phyloP scores from a whole-genome alignment of 116 monocot genomes.

The Papilionanthe hybrid region DNA sequence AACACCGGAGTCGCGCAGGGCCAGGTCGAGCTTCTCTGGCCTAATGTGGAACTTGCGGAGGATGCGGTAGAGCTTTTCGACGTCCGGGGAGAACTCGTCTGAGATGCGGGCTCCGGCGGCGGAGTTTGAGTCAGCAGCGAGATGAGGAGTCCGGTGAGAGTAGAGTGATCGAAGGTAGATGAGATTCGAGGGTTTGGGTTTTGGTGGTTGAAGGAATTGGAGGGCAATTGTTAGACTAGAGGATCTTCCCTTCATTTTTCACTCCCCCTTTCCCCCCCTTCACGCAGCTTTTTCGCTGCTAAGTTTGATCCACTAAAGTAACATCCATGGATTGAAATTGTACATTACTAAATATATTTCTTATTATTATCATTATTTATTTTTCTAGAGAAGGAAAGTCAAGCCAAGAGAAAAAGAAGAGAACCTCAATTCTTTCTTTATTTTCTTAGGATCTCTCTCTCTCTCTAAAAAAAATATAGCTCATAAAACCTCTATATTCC shows the following conservation, averaged over 20 bases:
- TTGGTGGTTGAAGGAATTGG: not conserved
- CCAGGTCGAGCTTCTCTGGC: slow-evolving; percentile 39
- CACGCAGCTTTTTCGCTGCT: no score
- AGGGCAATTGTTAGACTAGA: not conserved
- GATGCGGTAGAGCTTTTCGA: slow-evolving; percentile 68
- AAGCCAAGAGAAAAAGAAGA: no score
- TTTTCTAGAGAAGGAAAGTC: no score
- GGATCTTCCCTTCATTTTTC: no score
- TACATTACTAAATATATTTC: no score
- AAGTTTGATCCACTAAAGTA: no score
- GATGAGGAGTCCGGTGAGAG: not conserved
- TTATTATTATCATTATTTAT: no score
- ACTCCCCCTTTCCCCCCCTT: not conserved
- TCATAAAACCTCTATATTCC: no score
- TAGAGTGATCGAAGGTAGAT: not conserved
- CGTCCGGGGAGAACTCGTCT: slow-evolving; percentile 17
- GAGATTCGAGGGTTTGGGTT: not conserved
- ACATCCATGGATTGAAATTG: no score
- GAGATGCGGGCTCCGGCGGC: not conserved
- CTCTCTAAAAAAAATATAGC: no score
- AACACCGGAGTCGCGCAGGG: slow-evolving; percentile 35
- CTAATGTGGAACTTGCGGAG: slow-evolving; percentile 61
- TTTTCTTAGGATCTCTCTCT: no score
- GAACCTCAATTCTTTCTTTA: no score
- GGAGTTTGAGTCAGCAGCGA: not conserved